Percentiles rank a stretch among this genome's conserved stretches.
These are phyloP conservation scores for Chionographis japonica DNA, from an alignment of 106 monocot species.

Conservation along the genomic window DNA sequence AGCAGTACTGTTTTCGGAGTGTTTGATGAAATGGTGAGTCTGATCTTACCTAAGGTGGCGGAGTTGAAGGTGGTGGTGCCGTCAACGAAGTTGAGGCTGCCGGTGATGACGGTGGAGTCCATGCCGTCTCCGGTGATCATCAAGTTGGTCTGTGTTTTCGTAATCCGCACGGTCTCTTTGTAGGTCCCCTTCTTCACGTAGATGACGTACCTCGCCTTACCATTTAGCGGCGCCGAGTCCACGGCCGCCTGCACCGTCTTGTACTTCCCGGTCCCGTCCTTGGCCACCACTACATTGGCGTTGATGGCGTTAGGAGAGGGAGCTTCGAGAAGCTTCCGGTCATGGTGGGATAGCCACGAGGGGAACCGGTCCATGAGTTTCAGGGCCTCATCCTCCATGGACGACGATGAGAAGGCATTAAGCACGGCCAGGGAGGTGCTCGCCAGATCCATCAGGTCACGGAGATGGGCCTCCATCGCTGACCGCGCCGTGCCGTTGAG, in stretches of 20 bases:
- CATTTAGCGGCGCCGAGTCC: background rate
- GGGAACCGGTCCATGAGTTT: too few species aligned
- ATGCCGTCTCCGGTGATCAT: background rate
- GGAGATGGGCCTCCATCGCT: slow-evolving; percentile 3
- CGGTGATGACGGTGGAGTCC: slow-evolving; percentile 1
- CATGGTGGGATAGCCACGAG: background rate
- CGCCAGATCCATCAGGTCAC: slow-evolving; percentile 9
- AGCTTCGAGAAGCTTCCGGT: background rate
- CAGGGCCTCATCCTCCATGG: too few species aligned
- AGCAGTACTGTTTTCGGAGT: too few species aligned
- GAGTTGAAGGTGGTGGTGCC: slow-evolving; percentile 6
- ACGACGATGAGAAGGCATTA: slow-evolving; percentile 3
- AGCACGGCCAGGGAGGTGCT: slow-evolving; percentile 42
- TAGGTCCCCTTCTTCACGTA: background rate
- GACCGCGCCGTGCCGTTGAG: slow-evolving; percentile 3
- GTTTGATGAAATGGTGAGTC: too few species aligned
- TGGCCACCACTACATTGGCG: background rate
- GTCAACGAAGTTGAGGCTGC: background rate
- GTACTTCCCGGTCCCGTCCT: slow-evolving; percentile 6
- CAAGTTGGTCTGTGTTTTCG: background rate
- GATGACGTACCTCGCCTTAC: background rate
- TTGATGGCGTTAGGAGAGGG: background rate
- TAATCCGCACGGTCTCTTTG: background rate
- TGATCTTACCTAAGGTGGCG: background rate
- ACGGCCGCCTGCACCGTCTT: slow-evolving; percentile 7